Conservation (phyloP, 1,139 yeast genomes). For the Candida sp. region DNA sequence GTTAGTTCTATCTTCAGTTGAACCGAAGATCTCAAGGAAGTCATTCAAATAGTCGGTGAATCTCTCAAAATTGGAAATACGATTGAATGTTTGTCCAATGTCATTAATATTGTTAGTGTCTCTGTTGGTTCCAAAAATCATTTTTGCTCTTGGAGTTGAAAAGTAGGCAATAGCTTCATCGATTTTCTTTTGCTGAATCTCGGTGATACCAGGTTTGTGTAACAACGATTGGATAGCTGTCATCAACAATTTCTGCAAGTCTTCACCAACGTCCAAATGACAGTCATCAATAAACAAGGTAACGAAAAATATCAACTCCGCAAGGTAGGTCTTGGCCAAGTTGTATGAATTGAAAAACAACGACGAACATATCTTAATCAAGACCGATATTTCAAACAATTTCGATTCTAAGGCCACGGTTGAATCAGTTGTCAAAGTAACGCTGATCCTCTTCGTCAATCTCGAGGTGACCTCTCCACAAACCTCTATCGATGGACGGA, state of each 20-base stretch:
- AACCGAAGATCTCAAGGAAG: conserved; percentile 51
- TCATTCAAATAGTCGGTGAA: conserved; percentile 65
- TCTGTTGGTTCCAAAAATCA: conserved; percentile 81
- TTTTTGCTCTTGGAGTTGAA: conserved; percentile 73
- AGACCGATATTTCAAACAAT: conserved; percentile 75
- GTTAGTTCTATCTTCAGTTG: conserved; percentile 55
- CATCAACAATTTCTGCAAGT: conserved; percentile 67
- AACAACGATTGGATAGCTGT: conserved; percentile 77
- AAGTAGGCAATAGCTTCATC: conserved; percentile 60
- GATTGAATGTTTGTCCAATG: conserved; percentile 48
- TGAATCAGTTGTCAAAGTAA: conserved; percentile 50
- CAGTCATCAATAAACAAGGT: conserved; percentile 78
- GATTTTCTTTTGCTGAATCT: conserved; percentile 46
- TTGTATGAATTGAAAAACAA: conserved; percentile 74
- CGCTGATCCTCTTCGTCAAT: conserved; percentile 54
- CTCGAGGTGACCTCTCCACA: conserved; percentile 69
- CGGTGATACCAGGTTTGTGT: conserved; percentile 57
- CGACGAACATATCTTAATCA: conserved; percentile 69
- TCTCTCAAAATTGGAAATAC: conserved; percentile 60
- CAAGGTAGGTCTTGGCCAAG: conserved; percentile 67
- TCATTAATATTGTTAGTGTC: conserved; percentile 41
- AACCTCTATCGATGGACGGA: conserved; percentile 76
- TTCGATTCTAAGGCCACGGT: conserved; percentile 63
- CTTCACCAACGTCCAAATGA: conserved; percentile 67
- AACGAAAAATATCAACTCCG: conserved; percentile 74